Evolutionary conservation across 371 early-diverging fungal species (phyloP), one percentile per base, ranked within the genome.

Genomic region (Furculomyces boomerangus): DNA sequence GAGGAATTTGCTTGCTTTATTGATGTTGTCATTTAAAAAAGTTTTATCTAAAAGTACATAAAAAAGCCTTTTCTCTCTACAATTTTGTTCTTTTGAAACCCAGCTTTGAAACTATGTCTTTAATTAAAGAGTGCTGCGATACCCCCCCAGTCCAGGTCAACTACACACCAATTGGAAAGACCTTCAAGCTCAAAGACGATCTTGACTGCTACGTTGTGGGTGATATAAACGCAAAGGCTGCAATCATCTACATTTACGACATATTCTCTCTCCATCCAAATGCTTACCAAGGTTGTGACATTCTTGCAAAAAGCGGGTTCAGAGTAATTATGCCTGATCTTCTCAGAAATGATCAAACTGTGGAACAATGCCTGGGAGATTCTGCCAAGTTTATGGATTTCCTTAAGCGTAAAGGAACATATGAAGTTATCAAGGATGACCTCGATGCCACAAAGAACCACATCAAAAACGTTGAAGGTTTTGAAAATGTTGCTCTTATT

Each of bases 261-360:
- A 50, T 73, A 24, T 73, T 72, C 57, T 67, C 64, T 0, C 57
- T 61, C 59, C 71, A 69, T 52, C 61, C 65, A 40, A 78, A 80
- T 49, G 71, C 76, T 24, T 61, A 70, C 50, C 83, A 82, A 58
- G 77, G 78, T 50, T 70, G 72, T 56, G 85, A 84, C 62, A 67
- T 77, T 27, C 72, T 84, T 28, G 74, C 74, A 44, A 63, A 70
- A 3, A 50, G 67, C 22, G 76, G 77, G 8, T 80, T 71, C 71
- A 73, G 66, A 44, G 82, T 83, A 1, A 70, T 75, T 22, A 68
- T 82, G 62, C 83, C 84, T 29, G 81, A 82, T 55, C 70, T 81
- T 51, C 72, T 80, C 57, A 73, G 66, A 50, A 75, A 77, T 24
- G 62, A 74, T 37, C 70, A 71, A 32, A 67, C 66, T 45, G 57